phyloP scores from a whole-genome alignment of 331 rosid species.

The Malus hybrid region DNA sequence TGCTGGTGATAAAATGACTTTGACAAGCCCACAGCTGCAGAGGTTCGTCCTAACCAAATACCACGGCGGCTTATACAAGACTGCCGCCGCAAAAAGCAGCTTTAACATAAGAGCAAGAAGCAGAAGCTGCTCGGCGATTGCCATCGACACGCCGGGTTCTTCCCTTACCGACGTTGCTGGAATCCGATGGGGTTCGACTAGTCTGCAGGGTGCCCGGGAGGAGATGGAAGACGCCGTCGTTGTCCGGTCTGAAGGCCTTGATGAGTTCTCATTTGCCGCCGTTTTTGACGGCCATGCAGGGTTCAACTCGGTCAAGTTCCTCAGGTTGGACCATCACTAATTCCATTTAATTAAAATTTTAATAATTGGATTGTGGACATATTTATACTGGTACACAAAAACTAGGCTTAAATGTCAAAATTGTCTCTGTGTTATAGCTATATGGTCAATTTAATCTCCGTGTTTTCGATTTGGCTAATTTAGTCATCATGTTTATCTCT shows the following conservation, averaged over 20 bases:
- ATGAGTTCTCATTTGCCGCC: slow-evolving; percentile 78
- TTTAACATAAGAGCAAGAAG: slow-evolving; percentile 14
- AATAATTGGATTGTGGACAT: not conserved
- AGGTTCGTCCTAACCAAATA: slow-evolving; percentile 47
- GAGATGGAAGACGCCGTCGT: slow-evolving; percentile 89
- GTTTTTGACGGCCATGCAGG: slow-evolving; percentile 99
- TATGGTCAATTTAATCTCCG: no score
- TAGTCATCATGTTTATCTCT: no score
- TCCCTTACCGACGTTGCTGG: slow-evolving; percentile 49
- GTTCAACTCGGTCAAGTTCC: slow-evolving; percentile 65
- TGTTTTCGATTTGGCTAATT: no score
- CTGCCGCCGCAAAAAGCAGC: slow-evolving; percentile 18
- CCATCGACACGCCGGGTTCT: slow-evolving; percentile 76
- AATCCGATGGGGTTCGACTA: slow-evolving; percentile 72
- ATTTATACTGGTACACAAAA: no score
- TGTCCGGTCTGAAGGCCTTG: slow-evolving; percentile 53
- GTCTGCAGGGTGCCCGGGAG: slow-evolving; percentile 76
- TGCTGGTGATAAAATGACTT: slow-evolving; percentile 47
- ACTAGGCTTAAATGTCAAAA: no score
- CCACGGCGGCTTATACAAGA: slow-evolving; percentile 25
- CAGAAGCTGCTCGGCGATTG: slow-evolving; percentile 70
- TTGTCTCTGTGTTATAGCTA: no score
- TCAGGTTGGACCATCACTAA: slow-evolving; percentile 40
- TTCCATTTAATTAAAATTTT: not conserved
- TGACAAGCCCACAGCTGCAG: slow-evolving; percentile 65